A percentile compares a stretch with the other conserved stretches of the same genome.
Evolutionary conservation across 805 yeast species (phyloP).

Genomic region (Ogataea zsoltii): DNA sequence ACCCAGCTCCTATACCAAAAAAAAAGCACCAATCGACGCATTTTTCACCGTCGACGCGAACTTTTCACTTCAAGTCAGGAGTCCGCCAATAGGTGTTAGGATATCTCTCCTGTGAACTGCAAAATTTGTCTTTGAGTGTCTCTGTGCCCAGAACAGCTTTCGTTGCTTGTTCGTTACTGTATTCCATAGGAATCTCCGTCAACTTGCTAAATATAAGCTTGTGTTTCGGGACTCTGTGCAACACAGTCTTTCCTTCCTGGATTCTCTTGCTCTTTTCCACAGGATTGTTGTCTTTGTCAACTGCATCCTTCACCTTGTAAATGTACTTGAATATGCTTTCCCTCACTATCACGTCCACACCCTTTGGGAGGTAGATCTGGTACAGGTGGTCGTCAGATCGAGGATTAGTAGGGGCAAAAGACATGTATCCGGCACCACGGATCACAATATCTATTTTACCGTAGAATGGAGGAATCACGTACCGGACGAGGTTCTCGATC

Average conservation of each 20-base stretch:
- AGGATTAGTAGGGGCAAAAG: slow-evolving; percentile 59
- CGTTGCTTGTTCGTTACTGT: slow-evolving; percentile 17
- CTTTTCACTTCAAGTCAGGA: slow-evolving; percentile 13
- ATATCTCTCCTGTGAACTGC: slow-evolving; percentile 21
- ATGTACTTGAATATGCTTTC: slow-evolving; percentile 31
- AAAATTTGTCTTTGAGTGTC: slow-evolving; percentile 1
- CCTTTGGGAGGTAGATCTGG: slow-evolving; percentile 57
- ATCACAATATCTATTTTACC: slow-evolving; percentile 68
- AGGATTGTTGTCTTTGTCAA: slow-evolving; percentile 19
- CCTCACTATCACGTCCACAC: slow-evolving; percentile 53
- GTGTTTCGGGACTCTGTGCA: slow-evolving; percentile 17
- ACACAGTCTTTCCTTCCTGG: slow-evolving; percentile 9
- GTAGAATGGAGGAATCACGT: slow-evolving; percentile 66
- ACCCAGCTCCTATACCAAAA: no score
- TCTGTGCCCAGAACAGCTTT: slow-evolving; percentile 13
- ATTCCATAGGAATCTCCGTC: slow-evolving; percentile 19
- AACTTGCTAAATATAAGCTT: slow-evolving; percentile 27
- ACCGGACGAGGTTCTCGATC: slow-evolving; percentile 39
- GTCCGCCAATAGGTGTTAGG: slow-evolving; percentile 30
- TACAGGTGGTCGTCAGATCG: slow-evolving; percentile 32
- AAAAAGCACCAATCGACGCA: slow-evolving; percentile 6
- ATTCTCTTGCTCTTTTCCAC: slow-evolving; percentile 17
- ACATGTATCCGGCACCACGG: slow-evolving; percentile 63
- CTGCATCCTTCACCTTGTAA: slow-evolving; percentile 22
- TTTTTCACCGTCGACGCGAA: no score